phyloP scores from a whole-genome alignment of 352 stramenopile genomes.

The Pythium apleroticum region DNA sequence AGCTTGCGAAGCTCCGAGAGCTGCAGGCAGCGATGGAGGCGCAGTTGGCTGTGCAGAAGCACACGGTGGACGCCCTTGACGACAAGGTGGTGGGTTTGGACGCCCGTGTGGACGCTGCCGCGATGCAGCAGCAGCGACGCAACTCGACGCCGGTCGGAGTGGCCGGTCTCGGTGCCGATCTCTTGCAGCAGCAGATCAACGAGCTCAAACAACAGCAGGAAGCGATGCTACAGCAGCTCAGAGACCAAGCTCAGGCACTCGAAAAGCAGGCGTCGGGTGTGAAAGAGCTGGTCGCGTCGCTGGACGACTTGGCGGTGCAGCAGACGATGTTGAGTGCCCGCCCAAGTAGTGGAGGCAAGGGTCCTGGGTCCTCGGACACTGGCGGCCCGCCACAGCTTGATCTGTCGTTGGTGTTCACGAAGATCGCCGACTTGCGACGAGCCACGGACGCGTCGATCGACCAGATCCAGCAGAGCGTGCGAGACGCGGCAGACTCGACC shows the following conservation, averaged over 20 bases:
- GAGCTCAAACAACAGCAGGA: conserved; percentile 47
- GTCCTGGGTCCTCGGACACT: conserved; percentile 8
- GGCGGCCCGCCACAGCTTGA: conserved; percentile 40
- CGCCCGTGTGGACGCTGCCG: conserved; percentile 17
- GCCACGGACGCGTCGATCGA: conserved; percentile 60
- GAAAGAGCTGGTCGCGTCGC: conserved; percentile 40
- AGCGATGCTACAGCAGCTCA: conserved; percentile 38
- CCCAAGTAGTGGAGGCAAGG: not conserved
- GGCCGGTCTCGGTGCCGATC: conserved; percentile 8
- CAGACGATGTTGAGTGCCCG: conserved; percentile 34
- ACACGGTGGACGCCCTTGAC: conserved; percentile 38
- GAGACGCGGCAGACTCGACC: conserved; percentile 36
- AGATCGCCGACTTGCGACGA: conserved; percentile 66
- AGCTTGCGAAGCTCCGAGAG: conserved; percentile 41
- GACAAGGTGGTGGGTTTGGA: conserved; percentile 36
- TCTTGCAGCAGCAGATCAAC: conserved; percentile 51
- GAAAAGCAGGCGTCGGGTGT: conserved; percentile 54
- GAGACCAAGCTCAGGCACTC: conserved; percentile 38
- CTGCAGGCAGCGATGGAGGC: conserved; percentile 38
- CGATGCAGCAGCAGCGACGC: conserved; percentile 15
- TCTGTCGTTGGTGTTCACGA: conserved; percentile 81
- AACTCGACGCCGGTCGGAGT: conserved; percentile 3
- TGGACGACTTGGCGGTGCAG: conserved; percentile 60
- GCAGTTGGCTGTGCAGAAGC: conserved; percentile 38
- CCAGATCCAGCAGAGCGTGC: conserved; percentile 52